A percentile compares a stretch with the other conserved stretches of the same genome.
Conservation (phyloP, 2,329 filamentous ascomycete genomes). For the Ceratocystis smalleyi region DNA sequence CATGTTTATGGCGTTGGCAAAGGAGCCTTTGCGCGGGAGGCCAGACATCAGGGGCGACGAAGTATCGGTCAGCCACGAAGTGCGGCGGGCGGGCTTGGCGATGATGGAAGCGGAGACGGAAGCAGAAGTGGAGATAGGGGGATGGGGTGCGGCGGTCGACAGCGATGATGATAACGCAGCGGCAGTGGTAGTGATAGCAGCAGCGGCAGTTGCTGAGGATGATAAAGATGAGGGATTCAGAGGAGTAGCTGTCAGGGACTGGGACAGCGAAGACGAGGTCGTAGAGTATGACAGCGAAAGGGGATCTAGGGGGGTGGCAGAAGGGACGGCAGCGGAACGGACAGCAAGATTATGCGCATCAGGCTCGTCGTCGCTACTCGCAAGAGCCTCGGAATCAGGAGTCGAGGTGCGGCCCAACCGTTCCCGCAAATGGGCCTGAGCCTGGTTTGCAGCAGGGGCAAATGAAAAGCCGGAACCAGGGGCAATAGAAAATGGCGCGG, state of each 20-base stretch:
- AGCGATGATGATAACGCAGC: not conserved
- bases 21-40: conserved; percentile 58
- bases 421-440: conserved; percentile 47
- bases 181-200: not conserved
- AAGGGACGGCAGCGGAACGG: not conserved
- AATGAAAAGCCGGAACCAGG: conserved; percentile 8
- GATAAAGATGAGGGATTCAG: not conserved
- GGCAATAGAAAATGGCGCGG: conserved; percentile 4
- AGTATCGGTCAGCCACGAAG: conserved; percentile 79
- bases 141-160: not conserved
- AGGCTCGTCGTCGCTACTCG: conserved; percentile 84
- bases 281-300: not conserved
- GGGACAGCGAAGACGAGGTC: not conserved
- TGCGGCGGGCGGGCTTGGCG: conserved; percentile 51
- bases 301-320: not conserved
- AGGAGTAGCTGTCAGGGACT: not conserved
- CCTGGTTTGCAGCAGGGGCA: conserved; percentile 36
- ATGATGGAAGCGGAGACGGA: conserved; percentile 34
- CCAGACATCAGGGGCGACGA: conserved; percentile 37
- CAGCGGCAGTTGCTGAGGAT: not conserved
- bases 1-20: conserved; percentile 56
- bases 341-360: conserved; percentile 34
- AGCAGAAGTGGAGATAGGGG: conserved; percentile 27
- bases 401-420: conserved; percentile 65
- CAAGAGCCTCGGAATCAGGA: conserved; percentile 83